phyloP scores from a whole-genome alignment of 2,329 filamentous ascomycete species.

The Fusarium sp. region DNA sequence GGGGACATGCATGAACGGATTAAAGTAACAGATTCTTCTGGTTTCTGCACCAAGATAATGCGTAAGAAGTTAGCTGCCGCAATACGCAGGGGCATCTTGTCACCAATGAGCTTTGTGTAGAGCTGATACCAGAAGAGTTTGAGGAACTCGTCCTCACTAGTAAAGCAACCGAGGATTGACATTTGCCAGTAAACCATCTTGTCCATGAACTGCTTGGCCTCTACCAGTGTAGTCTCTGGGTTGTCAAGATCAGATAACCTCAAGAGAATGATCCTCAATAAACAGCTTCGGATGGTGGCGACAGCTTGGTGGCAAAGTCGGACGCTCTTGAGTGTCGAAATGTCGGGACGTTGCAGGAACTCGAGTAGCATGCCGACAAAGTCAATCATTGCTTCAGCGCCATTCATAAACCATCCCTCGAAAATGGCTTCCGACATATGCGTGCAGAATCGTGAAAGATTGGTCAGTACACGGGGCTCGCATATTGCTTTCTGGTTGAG shows the following conservation, averaged over 20 bases:
- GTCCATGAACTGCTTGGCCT: conserved; percentile 79
- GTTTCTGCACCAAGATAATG: conserved; percentile 94
- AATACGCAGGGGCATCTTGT: conserved; percentile 73
- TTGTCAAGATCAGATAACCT: conserved; percentile 87
- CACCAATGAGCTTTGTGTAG: conserved; percentile 86
- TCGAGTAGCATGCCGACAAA: conserved; percentile 88
- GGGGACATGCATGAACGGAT: conserved; percentile 77
- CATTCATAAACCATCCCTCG: conserved; percentile 96
- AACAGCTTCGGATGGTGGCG: conserved; percentile 77
- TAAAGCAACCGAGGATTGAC: conserved; percentile 83
- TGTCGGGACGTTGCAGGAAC: conserved; percentile 86
- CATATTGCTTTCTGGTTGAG: conserved; percentile 77
- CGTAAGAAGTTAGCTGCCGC: conserved; percentile 88
- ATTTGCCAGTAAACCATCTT: conserved; percentile 97
- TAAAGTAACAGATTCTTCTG: conserved; percentile 80
- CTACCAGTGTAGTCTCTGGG: conserved; percentile 66
- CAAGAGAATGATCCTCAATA: conserved; percentile 83
- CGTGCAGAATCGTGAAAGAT: conserved; percentile 82
- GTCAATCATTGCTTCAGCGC: conserved; percentile 84
- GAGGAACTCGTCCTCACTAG: conserved; percentile 83
- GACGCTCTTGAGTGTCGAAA: conserved; percentile 85
- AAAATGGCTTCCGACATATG: conserved; percentile 92
- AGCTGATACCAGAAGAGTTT: conserved; percentile 92
- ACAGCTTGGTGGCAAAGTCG: conserved; percentile 91
- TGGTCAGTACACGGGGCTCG: conserved; percentile 87